Base-by-base conservation (phyloP, 192 early-diverging fungal genomes). In the Rhizophagus prolifer region DNA sequence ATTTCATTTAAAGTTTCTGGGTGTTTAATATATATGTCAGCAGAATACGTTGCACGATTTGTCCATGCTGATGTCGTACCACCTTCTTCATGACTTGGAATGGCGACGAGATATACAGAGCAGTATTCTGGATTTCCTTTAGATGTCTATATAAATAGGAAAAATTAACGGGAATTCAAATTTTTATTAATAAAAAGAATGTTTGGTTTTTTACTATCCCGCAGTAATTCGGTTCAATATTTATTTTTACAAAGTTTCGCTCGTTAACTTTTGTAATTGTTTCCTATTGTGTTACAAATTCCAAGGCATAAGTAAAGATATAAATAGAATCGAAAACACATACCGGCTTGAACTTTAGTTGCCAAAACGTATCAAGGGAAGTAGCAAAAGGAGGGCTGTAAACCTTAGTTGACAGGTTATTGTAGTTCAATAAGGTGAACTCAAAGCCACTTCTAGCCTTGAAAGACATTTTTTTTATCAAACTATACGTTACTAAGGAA, bases 281-380 rank as follows among this genome's bases (percentile, higher is more conserved):
- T 54, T 54, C 5, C 50, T 34, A n/a, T 16, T 3, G 19, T 50
- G 14, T 50, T 50, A 54, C 50, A 54, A 21, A 21, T 19, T 54
- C 4, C 3, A 16, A 14, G 1, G 16, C 50, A 54, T 21, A 54
- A 50, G 12, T 0, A 50, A 50, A 28, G 61, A 62, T 28, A 62
- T 12, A 26, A 62, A 10, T 26, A 13, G 3, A 19, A 69, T 16
- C 16, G 12, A 23, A 62, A 44, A 44, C 10, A 62, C 54, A 8
- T 74, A 74, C 72, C n/a, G 72, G 72, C 4, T 61, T 74, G n/a
- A 74, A 74, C 38, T 74, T 58, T 25, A 74, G 38, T 25, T 74
- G 58, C 72, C 72, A 74, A 44, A 74, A 74, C 72, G 36, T 74
- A 41, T 74, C 72, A 25, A 30, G 34, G 36, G 72, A 62, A 74